Base-by-base conservation (phyloP, 805 yeast genomes). In the Wickerhamomyces hampshirensis region DNA sequence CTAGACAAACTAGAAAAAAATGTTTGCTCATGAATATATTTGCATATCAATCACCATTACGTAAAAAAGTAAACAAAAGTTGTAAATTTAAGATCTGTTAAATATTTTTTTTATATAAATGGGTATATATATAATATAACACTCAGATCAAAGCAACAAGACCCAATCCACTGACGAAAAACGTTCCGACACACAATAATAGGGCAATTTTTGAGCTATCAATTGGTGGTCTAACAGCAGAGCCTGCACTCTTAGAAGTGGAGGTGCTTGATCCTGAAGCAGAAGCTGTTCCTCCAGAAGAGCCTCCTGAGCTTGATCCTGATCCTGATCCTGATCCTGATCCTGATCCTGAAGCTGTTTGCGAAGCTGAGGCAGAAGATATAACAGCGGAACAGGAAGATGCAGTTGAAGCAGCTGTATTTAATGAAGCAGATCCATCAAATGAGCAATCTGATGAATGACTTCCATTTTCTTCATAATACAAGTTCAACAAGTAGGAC, bases 381-480 rank as follows among this genome's bases (percentile, higher is more conserved):
- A 68, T 50, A 42, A 58, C 42, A 28, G 65, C 46, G 47, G 71
- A 62, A 26, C 67, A 51, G 16, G 69, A 50, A 14, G 63, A 56
- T 24, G 69, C 68, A 24, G 69, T 58, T 39, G 65, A 41, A 23
- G 72, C 57, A 38, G 63, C 62, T 30, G 62, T 49, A 37, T 56
- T 54, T 37, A 75, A 39, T n/a, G 81, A 53, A 24, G 89, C 93
- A 39, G 80, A 70, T 37, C 94, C 91, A 38, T 56, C 56, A 59
- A 83, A 85, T 59, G 74, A 76, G 66, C 95, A 85, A 39, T 83
- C 89, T 34, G 73, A 59, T 2, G 59, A 38, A 33, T 49, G 44
- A 34, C 58, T 56, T 44, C 66, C 69, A 46, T 80, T 66, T 27
- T 63, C 65, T 37, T 62, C 62, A 62, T 82, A 84, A 68, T 84